phyloP scores from a whole-genome alignment of 768 basidiomycete species.

The Vararia minispora region DNA sequence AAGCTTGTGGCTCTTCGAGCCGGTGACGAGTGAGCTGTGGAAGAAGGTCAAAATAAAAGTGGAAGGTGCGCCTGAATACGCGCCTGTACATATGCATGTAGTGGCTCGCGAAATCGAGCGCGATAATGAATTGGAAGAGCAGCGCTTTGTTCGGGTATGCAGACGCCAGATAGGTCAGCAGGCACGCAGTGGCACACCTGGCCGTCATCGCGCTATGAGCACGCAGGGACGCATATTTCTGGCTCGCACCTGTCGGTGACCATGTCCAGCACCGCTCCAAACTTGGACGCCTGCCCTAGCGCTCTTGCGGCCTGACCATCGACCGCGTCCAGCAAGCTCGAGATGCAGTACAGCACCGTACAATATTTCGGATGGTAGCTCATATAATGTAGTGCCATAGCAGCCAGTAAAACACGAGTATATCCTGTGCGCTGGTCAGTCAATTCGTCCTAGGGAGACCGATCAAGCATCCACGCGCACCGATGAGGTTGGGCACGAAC shows the following conservation, averaged over 20 bases:
- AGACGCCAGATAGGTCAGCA: conserved; percentile 87
- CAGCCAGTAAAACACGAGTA: conserved; percentile 82
- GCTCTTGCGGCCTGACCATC: conserved; percentile 89
- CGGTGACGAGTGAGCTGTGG: conserved; percentile 83
- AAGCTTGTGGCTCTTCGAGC: conserved; percentile 85
- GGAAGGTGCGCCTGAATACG: conserved; percentile 10
- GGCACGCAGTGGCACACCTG: conserved; percentile 93
- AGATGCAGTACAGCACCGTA: conserved; percentile 80
- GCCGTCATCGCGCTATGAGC: not conserved
- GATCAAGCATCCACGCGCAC: conserved; percentile 29
- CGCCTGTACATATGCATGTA: conserved; percentile 99
- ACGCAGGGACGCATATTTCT: not conserved
- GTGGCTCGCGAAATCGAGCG: conserved; percentile 95
- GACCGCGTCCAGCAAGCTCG: conserved; percentile 88
- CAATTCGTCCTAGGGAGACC: conserved; percentile 5
- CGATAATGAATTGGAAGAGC: conserved; percentile 89
- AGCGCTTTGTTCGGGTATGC: conserved; percentile 82
- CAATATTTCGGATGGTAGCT: conserved; percentile 89
- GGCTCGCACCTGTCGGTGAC: conserved; percentile 90
- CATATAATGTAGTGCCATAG: conserved; percentile 84
- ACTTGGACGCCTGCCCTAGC: conserved; percentile 86
- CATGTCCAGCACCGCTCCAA: conserved; percentile 98
- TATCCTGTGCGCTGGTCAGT: conserved; percentile 48
- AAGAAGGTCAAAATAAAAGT: conserved; percentile 5
- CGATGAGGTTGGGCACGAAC: conserved; percentile 95